phyloP scores from a whole-genome alignment of 192 early-diverging fungal species.

The Allomyces javanicus region DNA sequence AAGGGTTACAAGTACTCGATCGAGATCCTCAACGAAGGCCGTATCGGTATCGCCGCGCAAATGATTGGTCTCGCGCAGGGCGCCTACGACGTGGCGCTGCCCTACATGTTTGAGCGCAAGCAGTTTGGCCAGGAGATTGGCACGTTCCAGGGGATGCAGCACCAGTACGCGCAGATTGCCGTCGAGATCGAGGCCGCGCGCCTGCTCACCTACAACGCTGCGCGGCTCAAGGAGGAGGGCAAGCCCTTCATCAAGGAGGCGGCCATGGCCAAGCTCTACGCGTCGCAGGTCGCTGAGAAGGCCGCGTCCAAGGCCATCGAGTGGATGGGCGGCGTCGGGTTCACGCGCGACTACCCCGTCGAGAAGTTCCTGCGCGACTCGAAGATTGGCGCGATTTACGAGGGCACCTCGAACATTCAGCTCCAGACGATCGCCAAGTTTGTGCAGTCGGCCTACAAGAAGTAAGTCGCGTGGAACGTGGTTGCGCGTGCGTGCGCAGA shows the following conservation, averaged over 20 bases:
- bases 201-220: conserved; percentile 92
- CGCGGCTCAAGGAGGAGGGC: conserved; percentile 80
- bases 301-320: conserved; percentile 77
- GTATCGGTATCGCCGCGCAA: conserved; percentile 95
- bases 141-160: conserved; percentile 74
- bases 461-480: neutral
- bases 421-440: conserved; percentile 76
- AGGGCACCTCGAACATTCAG: conserved; percentile 68
- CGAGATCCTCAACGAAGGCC: conserved; percentile 93
- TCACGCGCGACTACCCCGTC: conserved; percentile 71
- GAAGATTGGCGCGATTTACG: conserved; percentile 96
- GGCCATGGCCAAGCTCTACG: conserved; percentile 94
- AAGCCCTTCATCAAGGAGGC: conserved; percentile 85
- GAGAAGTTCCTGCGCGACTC: conserved; percentile 95
- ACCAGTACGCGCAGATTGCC: conserved; percentile 65
- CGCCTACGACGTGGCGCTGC: conserved; percentile 64
- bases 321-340: conserved; percentile 95
- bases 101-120: conserved; percentile 87
- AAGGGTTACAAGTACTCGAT: conserved; percentile 98
- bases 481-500: too few species aligned
- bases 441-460: neutral
- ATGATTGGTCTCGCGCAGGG: conserved; percentile 96
- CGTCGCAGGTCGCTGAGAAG: conserved; percentile 83
- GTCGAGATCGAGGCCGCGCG: conserved; percentile 92
- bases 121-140: conserved; percentile 72